Evolutionary conservation across 306 rosid genomes (phyloP), one percentile per base, ranked within the genome.

Genomic region (Cercis canadensis): DNA sequence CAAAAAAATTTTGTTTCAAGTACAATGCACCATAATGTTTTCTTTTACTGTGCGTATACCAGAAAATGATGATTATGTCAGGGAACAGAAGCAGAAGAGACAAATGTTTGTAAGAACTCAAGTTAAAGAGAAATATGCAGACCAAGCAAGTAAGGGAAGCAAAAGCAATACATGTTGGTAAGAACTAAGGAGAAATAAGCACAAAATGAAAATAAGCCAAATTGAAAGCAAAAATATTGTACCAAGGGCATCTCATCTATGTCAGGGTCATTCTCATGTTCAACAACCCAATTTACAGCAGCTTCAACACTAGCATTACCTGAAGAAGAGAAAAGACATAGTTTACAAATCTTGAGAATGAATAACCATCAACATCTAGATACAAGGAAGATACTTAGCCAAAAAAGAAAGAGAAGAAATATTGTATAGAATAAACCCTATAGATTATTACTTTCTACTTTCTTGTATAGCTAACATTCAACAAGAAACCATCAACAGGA

Each of bases 241-340:
- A 94, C 99, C 94, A 83, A 56, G 74, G 97, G 96, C 91, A 94
- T 89, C 85, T 91, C 80, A 68, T 94, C 99, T 63, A 94, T 82
- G 74, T 89, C 92, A 13, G 85, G 55, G 54, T 86, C 96, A 82
- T 85, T 75, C 83, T 94, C 99, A 36, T 89, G 96, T 78, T 91
- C 97, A 46, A 87, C 97, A 67, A 94, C 79, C 99, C 99, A 94
- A 77, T 65, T 89, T 52, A 94, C 85, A 19, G 97, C 96, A 76
- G 89, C 91, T 85, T 94, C 99, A 65, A 94, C 79, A 74, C 99
- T 71, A 69, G 82, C 63, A 80, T 89, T 91, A 77, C 96, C 97
- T 94, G 74, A 41, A 67, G 57, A 85, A 72, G 63, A 67, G 68
- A 77, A 58, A 70, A 72, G 36, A 39, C 45, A 29, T 75, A 6